Evolutionary conservation across 106 monocot species (phyloP).

Genomic region (Dendrobium huoshanense): DNA sequence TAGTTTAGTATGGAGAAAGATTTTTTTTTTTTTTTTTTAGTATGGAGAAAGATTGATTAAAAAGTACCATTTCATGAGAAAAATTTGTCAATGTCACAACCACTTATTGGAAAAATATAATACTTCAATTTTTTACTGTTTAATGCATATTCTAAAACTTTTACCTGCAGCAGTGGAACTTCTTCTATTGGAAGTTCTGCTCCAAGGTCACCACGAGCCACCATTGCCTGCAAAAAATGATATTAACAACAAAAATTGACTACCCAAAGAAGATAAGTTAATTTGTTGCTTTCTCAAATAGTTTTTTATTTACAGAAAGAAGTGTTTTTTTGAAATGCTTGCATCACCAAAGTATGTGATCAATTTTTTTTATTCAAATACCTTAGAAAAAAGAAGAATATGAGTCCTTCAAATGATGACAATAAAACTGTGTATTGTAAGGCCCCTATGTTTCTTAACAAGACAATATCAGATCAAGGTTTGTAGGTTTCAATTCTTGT

Average conservation of each 20-base stretch:
- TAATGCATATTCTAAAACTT: not conserved
- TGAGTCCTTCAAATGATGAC: no score
- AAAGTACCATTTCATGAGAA: not conserved
- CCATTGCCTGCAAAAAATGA: constrained; percentile 63
- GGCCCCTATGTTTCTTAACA: no score
- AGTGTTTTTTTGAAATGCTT: not conserved
- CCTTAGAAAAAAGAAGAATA: no score
- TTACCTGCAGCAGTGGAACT: constrained; percentile 91
- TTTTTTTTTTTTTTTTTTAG: no score
- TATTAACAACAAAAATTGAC: constrained; percentile 1
- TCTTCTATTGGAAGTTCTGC: constrained; percentile 99
- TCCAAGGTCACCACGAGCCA: constrained; percentile 97
- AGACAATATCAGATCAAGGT: no score
- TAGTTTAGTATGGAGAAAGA: not conserved
- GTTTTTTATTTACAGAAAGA: not conserved
- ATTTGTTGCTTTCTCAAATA: not conserved
- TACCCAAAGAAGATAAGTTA: not conserved
- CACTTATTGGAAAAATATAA: not conserved
- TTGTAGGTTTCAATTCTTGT: no score
- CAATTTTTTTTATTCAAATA: no score
- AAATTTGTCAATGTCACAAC: not conserved
- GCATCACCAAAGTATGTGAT: not conserved
- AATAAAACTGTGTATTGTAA: no score
- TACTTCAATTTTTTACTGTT: not conserved
- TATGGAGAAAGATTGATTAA: not conserved